Evolutionary conservation across 1,139 yeast species (phyloP), one percentile per base, ranked within the genome.

Genomic region (Saccharomyces hybrid): DNA sequence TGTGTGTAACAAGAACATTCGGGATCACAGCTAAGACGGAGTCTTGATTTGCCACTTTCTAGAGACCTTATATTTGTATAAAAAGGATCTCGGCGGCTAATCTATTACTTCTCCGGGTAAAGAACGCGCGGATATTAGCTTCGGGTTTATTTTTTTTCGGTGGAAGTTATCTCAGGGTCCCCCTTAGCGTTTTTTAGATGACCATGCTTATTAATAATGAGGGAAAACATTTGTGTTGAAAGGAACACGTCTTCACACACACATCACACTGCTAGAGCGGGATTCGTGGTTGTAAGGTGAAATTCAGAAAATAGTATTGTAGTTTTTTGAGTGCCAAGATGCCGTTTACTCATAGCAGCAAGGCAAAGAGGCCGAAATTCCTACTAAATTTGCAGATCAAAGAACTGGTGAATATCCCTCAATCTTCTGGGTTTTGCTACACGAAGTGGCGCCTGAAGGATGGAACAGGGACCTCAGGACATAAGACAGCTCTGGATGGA

Each of bases 341-440:
- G 56, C 53, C 59, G 8, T 57, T 64, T n/a, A 51, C 61, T 9
- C 51, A 58, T 34, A 61, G 58, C 51, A 63, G 58, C 51, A 34
- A 34, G 42, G 42, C 42, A 34, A 34, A 34, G 16, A 67, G 69
- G 50, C 80, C 81, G 4, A 78, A 77, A 63, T 91, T 88, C 69
- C 73, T 80, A 52, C 75, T 89, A 51, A 71, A 76, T 27, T 72
- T 90, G 42, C 72, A 78, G 21, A 78, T 91, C 53, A 79, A 81
- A 56, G 95, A 88, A 61, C 74, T 91, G 52, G 78, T 84, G 31
- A 91, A 91, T 65, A 81, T 91, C 42, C 98, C 98, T 0, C 89
- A 88, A 61, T 78, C 86, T 2, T 75, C 82, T 2, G 96, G 96
- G 0, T 69, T 75, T 48, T 83, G 93, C 62, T 83, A 71, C 61